Conservation (phyloP, 768 basidiomycete species). For the Mycena vitilis region DNA sequence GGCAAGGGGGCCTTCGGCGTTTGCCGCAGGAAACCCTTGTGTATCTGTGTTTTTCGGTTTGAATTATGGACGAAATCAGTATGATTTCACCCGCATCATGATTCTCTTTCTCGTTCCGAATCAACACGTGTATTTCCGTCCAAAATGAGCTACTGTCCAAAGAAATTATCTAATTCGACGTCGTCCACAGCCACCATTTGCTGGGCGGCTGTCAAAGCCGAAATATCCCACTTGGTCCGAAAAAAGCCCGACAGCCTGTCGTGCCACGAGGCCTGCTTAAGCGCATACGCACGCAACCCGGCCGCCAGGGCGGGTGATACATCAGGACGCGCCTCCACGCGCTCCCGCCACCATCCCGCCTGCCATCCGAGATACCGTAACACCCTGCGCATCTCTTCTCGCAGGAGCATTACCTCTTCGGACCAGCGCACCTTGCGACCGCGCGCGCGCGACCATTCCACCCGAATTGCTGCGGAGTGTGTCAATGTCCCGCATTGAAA, state of each 20-base stretch:
- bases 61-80: too few relatives aligned
- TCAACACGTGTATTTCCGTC: neutral
- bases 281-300: conserved; percentile 9
- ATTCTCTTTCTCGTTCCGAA: too few relatives aligned
- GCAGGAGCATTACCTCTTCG: conserved; percentile 40
- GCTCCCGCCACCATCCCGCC: conserved; percentile 33
- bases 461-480: conserved; percentile 7
- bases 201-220: neutral
- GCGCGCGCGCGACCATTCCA: conserved; percentile 11
- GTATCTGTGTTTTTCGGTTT: too few relatives aligned
- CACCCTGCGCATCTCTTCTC: conserved; percentile 44
- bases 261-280: conserved; percentile 5
- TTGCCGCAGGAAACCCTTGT: too few relatives aligned
- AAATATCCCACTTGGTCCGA: neutral
- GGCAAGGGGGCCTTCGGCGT: too few relatives aligned
- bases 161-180: neutral
- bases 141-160: neutral
- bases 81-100: too few relatives aligned
- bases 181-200: neutral
- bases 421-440: conserved; percentile 7
- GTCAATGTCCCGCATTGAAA: too few relatives aligned
- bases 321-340: neutral
- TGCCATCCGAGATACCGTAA: conserved; percentile 40
- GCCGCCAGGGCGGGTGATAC: neutral
- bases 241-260: neutral